phyloP scores from a whole-genome alignment of 2,329 filamentous ascomycete genomes.

The Ceratocystiopsis sp. region DNA sequence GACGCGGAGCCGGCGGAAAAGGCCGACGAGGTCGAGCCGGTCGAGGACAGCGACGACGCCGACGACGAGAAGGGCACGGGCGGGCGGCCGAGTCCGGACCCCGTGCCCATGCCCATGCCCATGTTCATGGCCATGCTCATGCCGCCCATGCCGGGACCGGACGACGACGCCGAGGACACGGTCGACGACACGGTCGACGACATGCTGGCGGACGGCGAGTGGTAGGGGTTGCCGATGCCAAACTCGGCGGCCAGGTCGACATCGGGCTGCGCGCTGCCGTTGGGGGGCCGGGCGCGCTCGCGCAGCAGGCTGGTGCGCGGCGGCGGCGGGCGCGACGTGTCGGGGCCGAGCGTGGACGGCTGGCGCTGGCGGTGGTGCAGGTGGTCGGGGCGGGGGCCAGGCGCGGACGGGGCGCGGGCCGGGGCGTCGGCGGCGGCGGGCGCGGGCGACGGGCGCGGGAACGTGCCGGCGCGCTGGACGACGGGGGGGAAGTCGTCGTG shows the following conservation, averaged over 20 bases:
- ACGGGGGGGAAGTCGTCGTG: constrained; percentile 21
- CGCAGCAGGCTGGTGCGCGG: constrained; percentile 32
- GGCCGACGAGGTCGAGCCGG: too few relatives aligned
- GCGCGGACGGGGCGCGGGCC: constrained; percentile 29
- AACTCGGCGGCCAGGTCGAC: constrained; percentile 44
- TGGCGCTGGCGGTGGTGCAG: constrained; percentile 16
- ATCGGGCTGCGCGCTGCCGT: constrained; percentile 15
- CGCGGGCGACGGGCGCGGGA: constrained; percentile 26
- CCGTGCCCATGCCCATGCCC: too few relatives aligned
- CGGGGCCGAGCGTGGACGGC: constrained; percentile 20
- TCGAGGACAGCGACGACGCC: constrained; percentile 35
- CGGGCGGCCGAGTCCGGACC: constrained; percentile 33
- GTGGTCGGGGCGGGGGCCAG: constrained; percentile 25
- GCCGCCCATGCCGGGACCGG: too few relatives aligned
- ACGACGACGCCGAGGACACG: too few relatives aligned
- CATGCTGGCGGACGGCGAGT: constrained; percentile 44
- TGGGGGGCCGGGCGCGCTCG: constrained; percentile 18
- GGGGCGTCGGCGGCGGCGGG: constrained; percentile 20
- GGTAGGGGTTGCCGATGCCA: constrained; percentile 45
- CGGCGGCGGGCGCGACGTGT: constrained; percentile 34
- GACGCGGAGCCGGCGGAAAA: constrained; percentile 11
- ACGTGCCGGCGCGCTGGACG: constrained; percentile 33
- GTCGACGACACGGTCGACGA: constrained; percentile 43
- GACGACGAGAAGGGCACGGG: constrained; percentile 44
- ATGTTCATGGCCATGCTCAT: too few relatives aligned